Conservation (phyloP, 2,329 filamentous ascomycete species). For the Cladophialophora exuberans region DNA sequence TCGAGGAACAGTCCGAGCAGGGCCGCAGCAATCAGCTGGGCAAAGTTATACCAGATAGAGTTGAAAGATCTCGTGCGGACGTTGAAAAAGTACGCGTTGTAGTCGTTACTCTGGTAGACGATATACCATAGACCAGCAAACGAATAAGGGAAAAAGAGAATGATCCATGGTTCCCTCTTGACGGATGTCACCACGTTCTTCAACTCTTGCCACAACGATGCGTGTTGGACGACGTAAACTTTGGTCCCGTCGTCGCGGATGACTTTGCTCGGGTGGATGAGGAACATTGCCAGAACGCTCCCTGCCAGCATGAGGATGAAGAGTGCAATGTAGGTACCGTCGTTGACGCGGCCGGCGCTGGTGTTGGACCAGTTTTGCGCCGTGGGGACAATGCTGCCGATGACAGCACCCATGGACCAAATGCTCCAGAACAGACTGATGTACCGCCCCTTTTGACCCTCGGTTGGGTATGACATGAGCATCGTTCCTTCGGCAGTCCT, state of each 20-base stretch:
- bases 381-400: constrained; percentile 69
- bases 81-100: constrained; percentile 72
- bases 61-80: constrained; percentile 74
- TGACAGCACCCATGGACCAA: constrained; percentile 88
- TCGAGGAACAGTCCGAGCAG: constrained; percentile 75
- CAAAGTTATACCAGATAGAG: constrained; percentile 74
- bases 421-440: constrained; percentile 95
- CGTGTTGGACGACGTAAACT: constrained; percentile 78
- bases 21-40: constrained; percentile 75
- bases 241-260: constrained; percentile 70
- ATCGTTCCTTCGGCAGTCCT: neutral
- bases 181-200: constrained; percentile 71
- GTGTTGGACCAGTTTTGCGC: constrained; percentile 46
- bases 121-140: constrained; percentile 58
- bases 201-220: constrained; percentile 73
- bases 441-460: constrained; percentile 81
- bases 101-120: constrained; percentile 68
- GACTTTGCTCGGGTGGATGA: constrained; percentile 69
- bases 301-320: constrained; percentile 67
- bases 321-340: constrained; percentile 76
- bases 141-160: constrained; percentile 70
- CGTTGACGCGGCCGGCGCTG: constrained; percentile 34
- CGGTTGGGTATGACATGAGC: constrained; percentile 67
- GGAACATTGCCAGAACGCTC: constrained; percentile 65
- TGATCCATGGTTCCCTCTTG: constrained; percentile 64